Conservation (phyloP, 179 eudicot genomes). For the Silene noctiflora region DNA sequence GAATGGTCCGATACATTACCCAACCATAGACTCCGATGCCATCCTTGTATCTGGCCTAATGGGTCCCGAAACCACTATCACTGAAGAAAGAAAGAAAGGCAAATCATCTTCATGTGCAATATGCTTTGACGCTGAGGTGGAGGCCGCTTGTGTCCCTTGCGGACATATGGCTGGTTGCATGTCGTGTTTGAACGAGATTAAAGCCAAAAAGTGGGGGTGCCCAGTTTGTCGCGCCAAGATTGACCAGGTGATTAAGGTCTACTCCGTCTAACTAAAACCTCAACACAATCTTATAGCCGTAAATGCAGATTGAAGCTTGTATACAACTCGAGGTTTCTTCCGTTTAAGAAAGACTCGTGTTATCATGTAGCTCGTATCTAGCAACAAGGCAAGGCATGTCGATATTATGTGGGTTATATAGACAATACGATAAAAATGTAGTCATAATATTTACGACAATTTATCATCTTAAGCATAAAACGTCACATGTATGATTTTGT, state of each 20-base stretch:
- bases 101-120: slow-evolving; percentile 66
- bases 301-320: too few relatives aligned
- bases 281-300: background rate
- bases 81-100: slow-evolving; percentile 33
- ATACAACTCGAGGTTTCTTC: background rate
- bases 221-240: slow-evolving; percentile 92
- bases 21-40: slow-evolving; percentile 48
- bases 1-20: slow-evolving; percentile 62
- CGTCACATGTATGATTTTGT: background rate
- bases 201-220: slow-evolving; percentile 82
- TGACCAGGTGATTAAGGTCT: slow-evolving; percentile 69
- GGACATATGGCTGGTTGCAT: slow-evolving; percentile 99
- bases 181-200: slow-evolving; percentile 79
- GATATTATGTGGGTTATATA: background rate
- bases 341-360: too few relatives aligned
- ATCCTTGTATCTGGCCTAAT: slow-evolving; percentile 23
- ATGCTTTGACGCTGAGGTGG: slow-evolving; percentile 89
- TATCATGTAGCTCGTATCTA: too few relatives aligned
- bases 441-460: too few relatives aligned
- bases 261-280: slow-evolving; percentile 49
- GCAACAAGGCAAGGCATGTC: background rate
- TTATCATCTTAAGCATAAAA: too few relatives aligned
- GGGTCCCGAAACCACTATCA: slow-evolving; percentile 22
- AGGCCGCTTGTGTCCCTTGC: slow-evolving; percentile 93
- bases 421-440: background rate